Percentiles rank a stretch among this genome's conserved stretches.
Conservation (phyloP, 1,284 basidiomycete genomes). For the Ustilago crameri region DNA sequence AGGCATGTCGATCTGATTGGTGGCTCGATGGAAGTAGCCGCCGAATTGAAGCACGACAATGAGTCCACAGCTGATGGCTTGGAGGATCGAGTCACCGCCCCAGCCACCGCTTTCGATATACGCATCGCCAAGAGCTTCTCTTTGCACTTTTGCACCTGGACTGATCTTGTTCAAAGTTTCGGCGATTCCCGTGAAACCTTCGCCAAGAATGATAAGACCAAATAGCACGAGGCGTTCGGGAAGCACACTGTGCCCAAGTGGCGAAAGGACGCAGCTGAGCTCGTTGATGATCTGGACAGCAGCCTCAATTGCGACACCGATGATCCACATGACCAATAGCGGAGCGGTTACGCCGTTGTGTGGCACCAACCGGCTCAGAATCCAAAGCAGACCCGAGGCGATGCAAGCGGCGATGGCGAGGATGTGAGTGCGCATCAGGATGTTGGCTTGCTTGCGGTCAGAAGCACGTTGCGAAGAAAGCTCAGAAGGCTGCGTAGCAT, state of each 20-base stretch:
- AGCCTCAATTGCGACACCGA: constrained; percentile 26
- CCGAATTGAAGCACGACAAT: constrained; percentile 44
- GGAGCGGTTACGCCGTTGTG: constrained; percentile 17
- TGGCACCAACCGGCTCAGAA: constrained; percentile 25
- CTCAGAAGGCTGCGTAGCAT: no score
- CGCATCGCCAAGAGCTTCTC: constrained; percentile 1
- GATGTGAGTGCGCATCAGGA: constrained; percentile 18
- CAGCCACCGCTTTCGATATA: constrained; percentile 39
- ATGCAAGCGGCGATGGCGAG: constrained; percentile 22
- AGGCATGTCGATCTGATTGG: constrained; percentile 18
- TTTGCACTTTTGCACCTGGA: constrained; percentile 28
- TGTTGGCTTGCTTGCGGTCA: background rate
- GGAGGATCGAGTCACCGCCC: constrained; percentile 33
- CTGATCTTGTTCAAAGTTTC: constrained; percentile 45
- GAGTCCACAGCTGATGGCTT: constrained; percentile 29
- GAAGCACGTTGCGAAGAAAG: no score
- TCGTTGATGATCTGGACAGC: constrained; percentile 28
- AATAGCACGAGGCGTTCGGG: constrained; percentile 43
- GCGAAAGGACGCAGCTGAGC: constrained; percentile 18
- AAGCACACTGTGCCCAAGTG: constrained; percentile 22
- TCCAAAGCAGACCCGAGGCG: constrained; percentile 38
- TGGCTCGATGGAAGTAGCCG: constrained; percentile 43
- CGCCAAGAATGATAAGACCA: constrained; percentile 47
- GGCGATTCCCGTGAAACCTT: constrained; percentile 40
- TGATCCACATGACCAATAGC: constrained; percentile 45